Conservation (phyloP, 495 filamentous ascomycete species). For the Hypoxylon crocopeplum region DNA sequence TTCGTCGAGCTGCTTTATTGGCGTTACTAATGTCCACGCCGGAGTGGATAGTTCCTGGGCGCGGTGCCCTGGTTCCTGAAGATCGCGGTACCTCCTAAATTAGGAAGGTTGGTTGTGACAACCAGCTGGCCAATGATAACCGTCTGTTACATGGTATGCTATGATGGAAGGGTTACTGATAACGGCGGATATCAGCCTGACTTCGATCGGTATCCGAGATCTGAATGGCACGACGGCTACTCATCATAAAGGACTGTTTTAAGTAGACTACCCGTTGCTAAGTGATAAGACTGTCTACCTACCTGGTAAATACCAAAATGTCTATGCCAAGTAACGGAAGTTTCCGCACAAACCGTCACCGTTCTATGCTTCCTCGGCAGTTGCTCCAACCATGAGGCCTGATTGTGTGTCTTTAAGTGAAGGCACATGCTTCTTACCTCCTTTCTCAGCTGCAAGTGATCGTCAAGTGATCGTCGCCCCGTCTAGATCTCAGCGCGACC, state of each 20-base stretch:
- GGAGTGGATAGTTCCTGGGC: not conserved
- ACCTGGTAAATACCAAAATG: not conserved
- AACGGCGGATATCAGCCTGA: conserved; percentile 6
- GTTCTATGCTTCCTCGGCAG: not conserved
- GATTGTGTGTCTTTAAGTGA: not conserved
- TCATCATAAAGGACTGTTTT: not conserved
- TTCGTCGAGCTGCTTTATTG: conserved; percentile 22
- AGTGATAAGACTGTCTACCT: too few relatives aligned
- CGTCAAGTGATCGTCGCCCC: conserved; percentile 24
- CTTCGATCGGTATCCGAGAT: conserved; percentile 6
- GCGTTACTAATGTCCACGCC: conserved; percentile 15
- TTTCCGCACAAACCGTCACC: not conserved
- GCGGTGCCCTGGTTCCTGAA: conserved; percentile 24
- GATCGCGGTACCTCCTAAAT: conserved; percentile 31
- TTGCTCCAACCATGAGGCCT: not conserved
- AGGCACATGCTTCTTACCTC: not conserved
- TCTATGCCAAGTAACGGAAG: not conserved
- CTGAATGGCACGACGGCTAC: conserved; percentile 1
- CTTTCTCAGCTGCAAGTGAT: conserved; percentile 13
- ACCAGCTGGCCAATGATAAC: conserved; percentile 20
- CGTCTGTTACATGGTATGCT: conserved; percentile 9
- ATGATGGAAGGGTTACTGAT: conserved; percentile 26
- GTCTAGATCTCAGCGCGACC: conserved; percentile 22
- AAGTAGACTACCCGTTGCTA: not conserved
- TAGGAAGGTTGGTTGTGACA: conserved; percentile 31